Evolutionary conservation across 441 rosid species (phyloP), one percentile per base, ranked within the genome.

Genomic region (Pelargonium myrrhifolium): DNA sequence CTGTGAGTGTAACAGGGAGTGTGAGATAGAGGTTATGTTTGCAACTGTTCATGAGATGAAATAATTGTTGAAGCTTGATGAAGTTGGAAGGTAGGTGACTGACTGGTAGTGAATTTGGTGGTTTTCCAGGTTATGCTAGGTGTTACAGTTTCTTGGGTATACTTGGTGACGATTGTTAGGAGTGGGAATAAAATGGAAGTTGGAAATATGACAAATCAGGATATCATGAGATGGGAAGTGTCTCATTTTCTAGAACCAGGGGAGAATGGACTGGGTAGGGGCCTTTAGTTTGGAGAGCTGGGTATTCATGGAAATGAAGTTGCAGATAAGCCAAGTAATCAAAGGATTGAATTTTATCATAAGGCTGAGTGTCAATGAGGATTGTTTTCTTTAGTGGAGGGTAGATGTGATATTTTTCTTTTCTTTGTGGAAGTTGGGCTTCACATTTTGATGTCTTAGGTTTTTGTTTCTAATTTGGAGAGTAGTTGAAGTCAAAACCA

Each of bases 291-390:
- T 11, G 14, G 63, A 59, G 37, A 31, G 62, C 22, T 59, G 15
- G 47, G 63, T 56, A 53, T 53, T 21, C 59, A 53, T 53, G 59
- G 59, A 53, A 53, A 53, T 56, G 62, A n/a, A 56, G 62, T 56
- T 56, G 37, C 14, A 31, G 15, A 59, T 24, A 59, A 15, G 5
- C 35, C 6, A 22, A n/a, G 37, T 59, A 18, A 59, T 11, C 18
- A 59, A 24, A 59, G 37, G 39, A 22, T 59, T 24, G 15, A 2
- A 22, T 59, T 59, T 59, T 1, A 59, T 59, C 22, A 22, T 31
- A 59, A 59, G 26, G 9, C 15, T 5, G n/a, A 10, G 37, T 59
- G 31, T 58, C 31, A 58, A 5, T 22, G 26, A 59, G 63, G 63
- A 59, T 59, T 26, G 26, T 59, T n/a, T 11, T 59, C 26, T 24